These are phyloP conservation scores for Trichoderma atrobrunneum DNA, from an alignment of 2,329 filamentous ascomycete species.

Conservation along the genomic window DNA sequence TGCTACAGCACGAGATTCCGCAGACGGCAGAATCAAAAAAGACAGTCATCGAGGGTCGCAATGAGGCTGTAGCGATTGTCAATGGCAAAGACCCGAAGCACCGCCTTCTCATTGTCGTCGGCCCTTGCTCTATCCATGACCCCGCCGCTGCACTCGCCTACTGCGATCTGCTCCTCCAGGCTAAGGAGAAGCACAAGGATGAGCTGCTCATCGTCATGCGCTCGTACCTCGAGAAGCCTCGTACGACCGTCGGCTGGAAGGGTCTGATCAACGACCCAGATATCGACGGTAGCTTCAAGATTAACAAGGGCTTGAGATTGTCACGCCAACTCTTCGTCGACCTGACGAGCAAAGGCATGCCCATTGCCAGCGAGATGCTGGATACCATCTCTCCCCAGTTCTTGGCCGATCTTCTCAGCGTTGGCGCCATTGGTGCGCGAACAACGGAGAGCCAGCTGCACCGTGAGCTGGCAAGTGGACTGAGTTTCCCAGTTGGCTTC, in stretches of 20 bases:
- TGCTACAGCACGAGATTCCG: slow-evolving; percentile 89
- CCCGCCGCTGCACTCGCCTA: slow-evolving; percentile 87
- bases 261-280: slow-evolving; percentile 98
- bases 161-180: slow-evolving; percentile 75
- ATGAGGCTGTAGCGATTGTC: slow-evolving; percentile 66
- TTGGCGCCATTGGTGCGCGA: slow-evolving; percentile 91
- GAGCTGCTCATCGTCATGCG: slow-evolving; percentile 96
- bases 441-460: slow-evolving; percentile 97
- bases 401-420: slow-evolving; percentile 84
- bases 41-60: slow-evolving; percentile 60
- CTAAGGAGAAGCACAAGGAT: slow-evolving; percentile 84
- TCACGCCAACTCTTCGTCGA: slow-evolving; percentile 91
- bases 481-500: slow-evolving; percentile 98
- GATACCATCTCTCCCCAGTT: slow-evolving; percentile 98
- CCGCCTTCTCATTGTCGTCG: slow-evolving; percentile 71
- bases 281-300: slow-evolving; percentile 97
- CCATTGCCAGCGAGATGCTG: slow-evolving; percentile 94
- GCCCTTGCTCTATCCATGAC: slow-evolving; percentile 97
- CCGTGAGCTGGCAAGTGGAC: slow-evolving; percentile 86
- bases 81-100: slow-evolving; percentile 62
- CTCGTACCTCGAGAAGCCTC: slow-evolving; percentile 96
- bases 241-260: slow-evolving; percentile 98
- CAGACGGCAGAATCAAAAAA: slow-evolving; percentile 55
- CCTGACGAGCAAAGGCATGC: slow-evolving; percentile 88
- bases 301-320: slow-evolving; percentile 91